A percentile compares a stretch with the other conserved stretches of the same genome.
phyloP scores from a whole-genome alignment of 1,284 basidiomycete species.

The Cutaneotrichosporon sp. region DNA sequence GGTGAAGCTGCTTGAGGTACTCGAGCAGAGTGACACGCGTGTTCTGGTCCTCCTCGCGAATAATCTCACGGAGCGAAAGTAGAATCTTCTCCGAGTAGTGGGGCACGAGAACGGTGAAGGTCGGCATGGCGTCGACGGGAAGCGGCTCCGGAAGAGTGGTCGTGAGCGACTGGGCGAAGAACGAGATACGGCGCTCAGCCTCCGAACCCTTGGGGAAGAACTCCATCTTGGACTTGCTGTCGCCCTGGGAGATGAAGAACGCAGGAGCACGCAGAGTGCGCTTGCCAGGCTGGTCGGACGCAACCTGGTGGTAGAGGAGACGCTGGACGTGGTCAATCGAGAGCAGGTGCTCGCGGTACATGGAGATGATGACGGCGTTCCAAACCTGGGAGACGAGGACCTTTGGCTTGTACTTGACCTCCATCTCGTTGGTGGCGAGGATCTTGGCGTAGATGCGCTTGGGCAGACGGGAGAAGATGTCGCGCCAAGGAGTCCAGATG shows the following conservation, averaged over 20 bases:
- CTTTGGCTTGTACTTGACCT: conserved; percentile 96
- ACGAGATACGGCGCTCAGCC: conserved; percentile 89
- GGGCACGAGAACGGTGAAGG: conserved; percentile 90
- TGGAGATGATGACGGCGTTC: conserved; percentile 98
- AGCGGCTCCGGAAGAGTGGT: conserved; percentile 82
- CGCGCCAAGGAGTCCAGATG: conserved; percentile 96
- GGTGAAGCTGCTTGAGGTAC: conserved; percentile 97
- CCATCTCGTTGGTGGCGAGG: conserved; percentile 85
- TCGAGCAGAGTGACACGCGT: conserved; percentile 90
- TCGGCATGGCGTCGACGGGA: conserved; percentile 93
- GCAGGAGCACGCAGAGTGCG: conserved; percentile 83
- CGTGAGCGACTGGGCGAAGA: conserved; percentile 91
- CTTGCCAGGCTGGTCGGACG: conserved; percentile 72
- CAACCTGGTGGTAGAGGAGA: conserved; percentile 88
- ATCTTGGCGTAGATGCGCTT: conserved; percentile 94
- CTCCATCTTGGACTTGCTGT: conserved; percentile 69
- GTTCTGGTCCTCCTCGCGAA: conserved; percentile 92
- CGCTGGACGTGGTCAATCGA: conserved; percentile 95
- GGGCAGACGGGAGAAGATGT: conserved; percentile 85
- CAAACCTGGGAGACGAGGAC: conserved; percentile 94
- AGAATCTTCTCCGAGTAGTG: conserved; percentile 97
- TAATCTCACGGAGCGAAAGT: conserved; percentile 88
- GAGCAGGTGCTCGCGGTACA: conserved; percentile 94
- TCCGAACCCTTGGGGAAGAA: conserved; percentile 91
- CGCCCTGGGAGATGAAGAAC: conserved; percentile 88